phyloP scores from a whole-genome alignment of 2,329 filamentous ascomycete species.

The Acephala macrosclerotiorum region DNA sequence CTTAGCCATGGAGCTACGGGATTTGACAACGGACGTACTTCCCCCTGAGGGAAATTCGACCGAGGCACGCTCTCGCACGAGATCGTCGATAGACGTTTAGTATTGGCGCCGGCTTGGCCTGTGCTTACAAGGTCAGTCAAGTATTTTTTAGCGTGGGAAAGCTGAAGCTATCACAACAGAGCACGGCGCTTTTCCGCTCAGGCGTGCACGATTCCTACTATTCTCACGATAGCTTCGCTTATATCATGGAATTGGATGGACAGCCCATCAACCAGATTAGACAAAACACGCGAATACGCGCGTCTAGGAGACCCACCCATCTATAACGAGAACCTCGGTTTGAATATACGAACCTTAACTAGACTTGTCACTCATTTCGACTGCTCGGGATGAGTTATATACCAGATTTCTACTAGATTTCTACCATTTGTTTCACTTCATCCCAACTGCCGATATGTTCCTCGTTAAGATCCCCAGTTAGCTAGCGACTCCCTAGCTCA shows the following conservation, averaged over 20 bases:
- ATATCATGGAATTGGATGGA: neutral
- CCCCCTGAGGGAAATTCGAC: constrained; percentile 17
- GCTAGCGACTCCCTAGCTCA: neutral
- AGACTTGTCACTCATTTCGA: no score
- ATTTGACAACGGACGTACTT: constrained; percentile 26
- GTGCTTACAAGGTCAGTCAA: neutral
- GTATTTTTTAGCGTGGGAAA: neutral
- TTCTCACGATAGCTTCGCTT: neutral
- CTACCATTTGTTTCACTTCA: no score
- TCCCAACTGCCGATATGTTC: no score
- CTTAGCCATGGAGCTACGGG: neutral
- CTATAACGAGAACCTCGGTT: neutral
- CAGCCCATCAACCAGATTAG: neutral
- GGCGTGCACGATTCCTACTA: neutral
- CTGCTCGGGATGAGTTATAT: no score
- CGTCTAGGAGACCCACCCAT: neutral
- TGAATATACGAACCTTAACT: no score
- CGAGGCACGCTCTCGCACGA: neutral
- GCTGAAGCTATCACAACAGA: neutral
- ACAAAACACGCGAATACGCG: neutral
- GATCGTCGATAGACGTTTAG: neutral
- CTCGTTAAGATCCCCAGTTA: neutral
- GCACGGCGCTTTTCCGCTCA: neutral
- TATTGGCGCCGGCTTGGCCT: neutral
- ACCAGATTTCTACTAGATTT: no score